phyloP scores from a whole-genome alignment of 2,329 filamentous ascomycete genomes.

The Pseudogymnoascus sp. region DNA sequence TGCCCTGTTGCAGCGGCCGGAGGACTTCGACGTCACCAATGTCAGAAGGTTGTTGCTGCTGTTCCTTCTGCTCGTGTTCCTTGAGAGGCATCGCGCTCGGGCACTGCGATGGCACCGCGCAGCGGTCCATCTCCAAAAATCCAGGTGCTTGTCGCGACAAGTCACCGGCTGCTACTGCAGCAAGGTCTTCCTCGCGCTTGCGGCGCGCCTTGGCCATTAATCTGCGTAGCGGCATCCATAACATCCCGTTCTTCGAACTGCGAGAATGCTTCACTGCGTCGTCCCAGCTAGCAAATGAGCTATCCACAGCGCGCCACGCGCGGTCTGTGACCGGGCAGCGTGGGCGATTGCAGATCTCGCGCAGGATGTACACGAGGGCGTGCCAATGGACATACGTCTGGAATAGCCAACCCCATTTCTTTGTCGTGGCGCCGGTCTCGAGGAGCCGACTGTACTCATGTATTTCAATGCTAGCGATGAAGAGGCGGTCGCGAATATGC shows the following conservation, averaged over 20 bases:
- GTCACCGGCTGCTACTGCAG: conserved; percentile 15
- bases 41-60: neutral
- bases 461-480: conserved; percentile 33
- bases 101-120: neutral
- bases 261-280: conserved; percentile 17
- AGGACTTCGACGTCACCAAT: conserved; percentile 4
- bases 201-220: conserved; percentile 50
- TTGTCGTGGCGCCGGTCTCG: conserved; percentile 30
- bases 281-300: conserved; percentile 23
- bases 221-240: conserved; percentile 56
- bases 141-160: conserved; percentile 1
- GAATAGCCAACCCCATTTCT: conserved; percentile 36
- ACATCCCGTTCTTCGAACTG: conserved; percentile 41
- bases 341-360: conserved; percentile 31
- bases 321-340: conserved; percentile 32
- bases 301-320: conserved; percentile 34
- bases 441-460: conserved; percentile 34
- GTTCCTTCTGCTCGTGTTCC: neutral
- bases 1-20: neutral
- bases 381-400: conserved; percentile 38
- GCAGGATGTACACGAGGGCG: conserved; percentile 36
- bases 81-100: neutral
- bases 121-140: neutral
- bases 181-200: conserved; percentile 43
- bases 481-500: conserved; percentile 30